Base-by-base conservation (phyloP, 305 asterid genomes). In the Fraxinus sp. region DNA sequence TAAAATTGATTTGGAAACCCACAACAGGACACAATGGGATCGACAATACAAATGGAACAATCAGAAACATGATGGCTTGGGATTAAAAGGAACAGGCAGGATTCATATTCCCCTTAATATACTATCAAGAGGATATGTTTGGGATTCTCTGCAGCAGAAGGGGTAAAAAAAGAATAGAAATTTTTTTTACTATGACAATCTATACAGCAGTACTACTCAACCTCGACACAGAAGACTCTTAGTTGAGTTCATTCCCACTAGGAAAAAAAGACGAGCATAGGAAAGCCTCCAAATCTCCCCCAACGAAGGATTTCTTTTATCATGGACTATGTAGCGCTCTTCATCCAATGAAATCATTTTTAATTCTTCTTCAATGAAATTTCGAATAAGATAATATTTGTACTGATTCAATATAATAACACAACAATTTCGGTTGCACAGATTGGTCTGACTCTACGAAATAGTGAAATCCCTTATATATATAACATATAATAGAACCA, bases 401-500 rank as follows among this genome's bases (percentile, higher is more conserved):
- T 10, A 37, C 13, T 14, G 9, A 2, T 7, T 43, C 78, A 80
- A 77, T 30, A 26, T 11, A 75, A 26, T 57, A 78, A 57, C 68
- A 36, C 59, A n/a, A 43, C 49, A 77, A 5, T 64, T 52, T 5
- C 5, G 3, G 64, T 52, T 52, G 24, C 64, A 52, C 8, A 64
- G 49, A 16, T 32, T 30, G 52, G 59, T 24, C 62, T 7, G 52
- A 35, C 41, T 32, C 62, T 52, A 52, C 64, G 70, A 74, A 72
- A 49, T n/a, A 57, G 87, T 72, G 74, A 64, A 83, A 82, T 88
- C 64, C 79, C 85, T 43, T 49, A 52, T 16, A 52, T 46, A 57
- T 18, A 75, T 68, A 70, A 49, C 32, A 52, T 30, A 77, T 36
- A 77, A 78, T 39, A 70, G 9, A 18, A 77, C 80, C 46, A 28